Percentiles rank a stretch among this genome's conserved stretches.
These are phyloP conservation scores for Chloromonas sp. DNA, from an alignment of 163 green algal genomes.

Conservation along the genomic window DNA sequence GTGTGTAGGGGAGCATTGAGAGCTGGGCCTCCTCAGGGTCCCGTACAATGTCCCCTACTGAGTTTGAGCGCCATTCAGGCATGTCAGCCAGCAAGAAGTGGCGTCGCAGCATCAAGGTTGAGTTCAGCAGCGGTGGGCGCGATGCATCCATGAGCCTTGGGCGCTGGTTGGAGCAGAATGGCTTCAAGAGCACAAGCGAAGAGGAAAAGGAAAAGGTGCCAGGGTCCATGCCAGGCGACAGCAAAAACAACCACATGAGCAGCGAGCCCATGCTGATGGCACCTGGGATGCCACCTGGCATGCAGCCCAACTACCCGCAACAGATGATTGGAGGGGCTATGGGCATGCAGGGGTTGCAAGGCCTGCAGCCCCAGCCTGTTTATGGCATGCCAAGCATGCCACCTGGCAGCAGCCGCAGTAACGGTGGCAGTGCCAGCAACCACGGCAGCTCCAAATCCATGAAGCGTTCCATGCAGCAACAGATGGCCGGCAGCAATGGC, in stretches of 20 bases:
- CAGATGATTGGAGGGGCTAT: too few relatives aligned
- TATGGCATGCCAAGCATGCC: not conserved
- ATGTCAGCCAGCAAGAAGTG: constrained; percentile 65
- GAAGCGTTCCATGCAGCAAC: not conserved
- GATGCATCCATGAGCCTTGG: constrained; percentile 26
- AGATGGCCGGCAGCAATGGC: not conserved
- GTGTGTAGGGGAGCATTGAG: not conserved
- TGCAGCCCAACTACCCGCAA: too few relatives aligned
- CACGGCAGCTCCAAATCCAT: not conserved
- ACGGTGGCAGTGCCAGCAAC: not conserved
- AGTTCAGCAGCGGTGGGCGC: not conserved
- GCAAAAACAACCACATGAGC: not conserved
- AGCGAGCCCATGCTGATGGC: not conserved
- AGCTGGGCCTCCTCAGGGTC: too few relatives aligned
- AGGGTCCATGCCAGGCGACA: not conserved
- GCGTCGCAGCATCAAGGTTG: constrained; percentile 32
- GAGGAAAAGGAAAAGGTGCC: too few relatives aligned
- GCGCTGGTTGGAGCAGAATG: constrained; percentile 25
- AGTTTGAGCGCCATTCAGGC: constrained; percentile 68
- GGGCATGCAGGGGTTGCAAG: too few relatives aligned
- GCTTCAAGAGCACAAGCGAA: not conserved
- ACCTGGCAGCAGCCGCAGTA: not conserved
- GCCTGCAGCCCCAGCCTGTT: too few relatives aligned
- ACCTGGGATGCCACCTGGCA: too few relatives aligned
- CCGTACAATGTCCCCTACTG: constrained; percentile 47